Conservation (phyloP, 192 early-diverging fungal species). For the Coemansia sp. region DNA sequence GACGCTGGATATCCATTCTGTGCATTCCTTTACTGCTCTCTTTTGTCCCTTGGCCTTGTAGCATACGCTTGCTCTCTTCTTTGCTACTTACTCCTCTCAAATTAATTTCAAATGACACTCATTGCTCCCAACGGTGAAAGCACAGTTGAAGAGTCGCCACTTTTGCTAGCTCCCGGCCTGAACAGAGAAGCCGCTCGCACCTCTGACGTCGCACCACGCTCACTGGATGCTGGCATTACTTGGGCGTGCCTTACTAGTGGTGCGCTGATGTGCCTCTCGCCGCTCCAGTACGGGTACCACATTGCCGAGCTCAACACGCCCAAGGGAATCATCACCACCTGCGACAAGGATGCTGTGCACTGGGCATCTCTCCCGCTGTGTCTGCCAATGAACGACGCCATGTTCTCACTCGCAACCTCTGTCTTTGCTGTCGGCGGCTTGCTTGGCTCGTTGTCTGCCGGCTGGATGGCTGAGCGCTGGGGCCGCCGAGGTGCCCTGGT, state of each 20-base stretch:
- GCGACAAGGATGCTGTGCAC: slow-evolving; percentile 22
- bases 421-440: slow-evolving; percentile 47
- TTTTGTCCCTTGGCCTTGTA: neutral
- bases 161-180: slow-evolving; percentile 13
- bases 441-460: slow-evolving; percentile 72
- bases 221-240: slow-evolving; percentile 40
- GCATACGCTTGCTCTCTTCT: neutral
- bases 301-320: slow-evolving; percentile 56
- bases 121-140: neutral
- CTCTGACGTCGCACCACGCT: slow-evolving; percentile 5
- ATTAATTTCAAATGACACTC: neutral
- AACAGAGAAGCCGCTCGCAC: neutral
- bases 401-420: slow-evolving; percentile 56
- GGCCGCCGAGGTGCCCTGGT: slow-evolving; percentile 72
- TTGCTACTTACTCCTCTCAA: neutral
- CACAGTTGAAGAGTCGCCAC: slow-evolving; percentile 41
- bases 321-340: slow-evolving; percentile 40
- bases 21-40: neutral
- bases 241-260: slow-evolving; percentile 40
- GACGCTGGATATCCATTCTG: neutral
- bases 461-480: slow-evolving; percentile 62
- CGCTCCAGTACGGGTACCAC: slow-evolving; percentile 54
- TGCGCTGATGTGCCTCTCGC: slow-evolving; percentile 32
- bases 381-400: slow-evolving; percentile 66
- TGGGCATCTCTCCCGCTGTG: slow-evolving; percentile 57